Base-by-base conservation (phyloP, 805 yeast species). In the Blastobotrys robertii region DNA sequence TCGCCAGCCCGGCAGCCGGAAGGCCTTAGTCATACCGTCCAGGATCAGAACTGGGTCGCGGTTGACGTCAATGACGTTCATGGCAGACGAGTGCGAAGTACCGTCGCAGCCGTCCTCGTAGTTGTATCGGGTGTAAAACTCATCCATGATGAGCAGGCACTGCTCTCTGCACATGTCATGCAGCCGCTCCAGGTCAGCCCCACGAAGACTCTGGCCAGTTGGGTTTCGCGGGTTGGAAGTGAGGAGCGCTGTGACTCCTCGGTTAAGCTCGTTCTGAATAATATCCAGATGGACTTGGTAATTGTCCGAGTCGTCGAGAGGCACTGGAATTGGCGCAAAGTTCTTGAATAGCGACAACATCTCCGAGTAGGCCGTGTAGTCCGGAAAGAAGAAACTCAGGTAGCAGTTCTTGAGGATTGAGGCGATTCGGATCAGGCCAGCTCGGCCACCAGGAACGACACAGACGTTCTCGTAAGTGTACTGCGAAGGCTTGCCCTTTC, bases 151-250 rank as follows among this genome's bases (percentile, higher is more conserved):
- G 50, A 76, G 65, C 38, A 76, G 65, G 57, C 80, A 74, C 31
- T 65, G 68, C 33, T 56, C 44, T 44, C 79, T 64, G 54, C 80
- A 76, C 63, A 76, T 58, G 37, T 67, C 62, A 53, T 76, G 81
- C 44, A 76, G 63, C 39, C 69, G 63, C 30, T 60, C 50, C 50
- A 76, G 63, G 52, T 76, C 77, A 8, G 56, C 57, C 12, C 65
- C 66, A 4, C 73, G 58, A 67, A 76, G 67, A 39, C 74, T 66
- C 52, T 62, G 69, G 31, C 81, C 81, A 1, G 81, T 76, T 25
- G 81, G 81, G 57, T 76, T 76, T 60, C 81, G 65, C 25, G 81
- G 81, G 54, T 76, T 76, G 2, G 80, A 76, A 0, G 80, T 76
- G 32, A 46, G 30, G 39, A 45, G 29, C 3, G 81, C 81, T 44